phyloP scores from a whole-genome alignment of 176 grass and related monocot genomes.

The Calamus simplicifolius region DNA sequence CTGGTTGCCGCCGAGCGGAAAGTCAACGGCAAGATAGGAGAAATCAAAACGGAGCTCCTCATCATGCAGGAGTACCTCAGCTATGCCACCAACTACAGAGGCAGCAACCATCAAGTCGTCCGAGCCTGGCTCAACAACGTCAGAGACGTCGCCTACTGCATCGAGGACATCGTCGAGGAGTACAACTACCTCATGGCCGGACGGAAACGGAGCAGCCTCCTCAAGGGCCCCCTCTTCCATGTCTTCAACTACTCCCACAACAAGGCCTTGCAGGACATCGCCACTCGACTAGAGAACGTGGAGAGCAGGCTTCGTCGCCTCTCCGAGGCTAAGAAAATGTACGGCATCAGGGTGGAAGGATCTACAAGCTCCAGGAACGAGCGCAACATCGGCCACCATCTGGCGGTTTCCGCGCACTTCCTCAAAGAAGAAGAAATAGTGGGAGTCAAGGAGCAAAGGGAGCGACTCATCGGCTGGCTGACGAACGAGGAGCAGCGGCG shows the following conservation, averaged over 20 bases:
- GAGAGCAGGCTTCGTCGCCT: not conserved
- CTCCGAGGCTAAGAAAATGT: not conserved
- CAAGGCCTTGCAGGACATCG: not conserved
- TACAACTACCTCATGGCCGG: slow-evolving; percentile 11
- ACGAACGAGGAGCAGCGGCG: not conserved
- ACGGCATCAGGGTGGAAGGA: slow-evolving; percentile 1
- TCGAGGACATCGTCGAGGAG: slow-evolving; percentile 39
- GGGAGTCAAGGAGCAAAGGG: slow-evolving; percentile 28
- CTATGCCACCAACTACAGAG: not conserved
- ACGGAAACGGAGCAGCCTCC: slow-evolving; percentile 4
- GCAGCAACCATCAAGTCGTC: slow-evolving; percentile 1
- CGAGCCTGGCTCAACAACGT: slow-evolving; percentile 22
- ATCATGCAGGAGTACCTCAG: slow-evolving; percentile 29
- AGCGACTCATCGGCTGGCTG: slow-evolving; percentile 20
- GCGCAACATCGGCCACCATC: not conserved
- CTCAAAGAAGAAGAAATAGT: slow-evolving; percentile 33
- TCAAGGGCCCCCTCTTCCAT: not conserved
- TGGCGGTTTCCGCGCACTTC: slow-evolving; percentile 11
- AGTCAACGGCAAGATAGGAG: slow-evolving; percentile 18
- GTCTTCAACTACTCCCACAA: slow-evolving; percentile 3
- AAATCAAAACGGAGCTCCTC: slow-evolving; percentile 19
- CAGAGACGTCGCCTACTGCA: slow-evolving; percentile 16
- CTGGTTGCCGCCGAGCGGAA: too few relatives aligned
- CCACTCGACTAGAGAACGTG: not conserved
- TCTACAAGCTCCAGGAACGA: not conserved